Evolutionary conservation across 73 alveolate species (phyloP).

Genomic region (Stentor roeselii): DNA sequence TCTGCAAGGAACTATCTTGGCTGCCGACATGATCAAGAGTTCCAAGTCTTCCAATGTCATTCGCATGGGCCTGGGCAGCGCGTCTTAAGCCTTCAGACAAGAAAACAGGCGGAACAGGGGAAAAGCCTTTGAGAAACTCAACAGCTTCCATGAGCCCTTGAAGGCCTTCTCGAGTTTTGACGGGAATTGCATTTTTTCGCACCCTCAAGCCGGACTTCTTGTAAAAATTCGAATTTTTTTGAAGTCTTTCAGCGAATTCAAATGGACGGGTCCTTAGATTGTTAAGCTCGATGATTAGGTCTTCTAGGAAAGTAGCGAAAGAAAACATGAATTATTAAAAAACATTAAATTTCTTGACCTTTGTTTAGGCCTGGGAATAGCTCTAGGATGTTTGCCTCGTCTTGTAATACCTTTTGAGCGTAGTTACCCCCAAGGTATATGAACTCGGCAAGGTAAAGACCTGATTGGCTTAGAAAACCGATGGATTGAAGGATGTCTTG

Average conservation of each 20-base stretch:
- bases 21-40: conserved; percentile 70
- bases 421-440: neutral
- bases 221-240: neutral
- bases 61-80: conserved; percentile 79
- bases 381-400: neutral
- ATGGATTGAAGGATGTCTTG: neutral
- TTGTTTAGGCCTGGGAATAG: neutral
- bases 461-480: neutral
- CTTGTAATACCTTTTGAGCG: neutral
- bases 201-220: neutral
- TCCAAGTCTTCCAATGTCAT: conserved; percentile 87
- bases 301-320: too few species aligned
- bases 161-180: conserved; percentile 7
- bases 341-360: neutral
- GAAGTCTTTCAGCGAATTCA: conserved; percentile 20
- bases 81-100: conserved; percentile 54
- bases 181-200: neutral
- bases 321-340: too few species aligned
- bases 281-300: too few species aligned
- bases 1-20: conserved; percentile 62
- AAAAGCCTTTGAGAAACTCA: conserved; percentile 33
- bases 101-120: conserved; percentile 35
- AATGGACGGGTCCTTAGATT: neutral
- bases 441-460: neutral
- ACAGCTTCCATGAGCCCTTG: conserved; percentile 30